These are phyloP conservation scores for Monilinia laxa DNA, from an alignment of 2,329 filamentous ascomycete genomes.

Conservation along the genomic window DNA sequence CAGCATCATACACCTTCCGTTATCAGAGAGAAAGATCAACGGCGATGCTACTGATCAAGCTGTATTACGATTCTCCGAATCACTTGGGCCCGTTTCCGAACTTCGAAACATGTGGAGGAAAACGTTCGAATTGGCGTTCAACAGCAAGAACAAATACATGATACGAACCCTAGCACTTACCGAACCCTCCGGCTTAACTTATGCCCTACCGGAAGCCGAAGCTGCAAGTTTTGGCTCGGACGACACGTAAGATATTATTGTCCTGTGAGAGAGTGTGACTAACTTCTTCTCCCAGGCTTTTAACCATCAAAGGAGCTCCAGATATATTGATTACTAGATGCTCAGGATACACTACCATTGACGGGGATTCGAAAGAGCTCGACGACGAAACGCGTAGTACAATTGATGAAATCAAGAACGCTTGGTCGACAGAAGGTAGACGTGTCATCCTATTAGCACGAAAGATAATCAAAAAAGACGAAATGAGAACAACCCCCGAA, in stretches of 20 bases:
- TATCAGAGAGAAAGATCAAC: slow-evolving; percentile 61
- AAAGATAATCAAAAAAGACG: slow-evolving; percentile 43
- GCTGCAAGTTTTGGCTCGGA: slow-evolving; percentile 20
- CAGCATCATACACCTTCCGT: slow-evolving; percentile 55
- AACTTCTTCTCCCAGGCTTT: slow-evolving; percentile 38
- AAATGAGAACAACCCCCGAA: slow-evolving; percentile 21
- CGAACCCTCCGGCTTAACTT: slow-evolving; percentile 25
- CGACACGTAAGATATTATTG: slow-evolving; percentile 10
- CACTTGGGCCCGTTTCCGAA: slow-evolving; percentile 57
- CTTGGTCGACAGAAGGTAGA: slow-evolving; percentile 65
- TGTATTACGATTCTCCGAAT: slow-evolving; percentile 68
- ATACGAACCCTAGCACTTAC: slow-evolving; percentile 59
- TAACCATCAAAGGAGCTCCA: slow-evolving; percentile 75
- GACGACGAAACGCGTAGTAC: slow-evolving; percentile 45
- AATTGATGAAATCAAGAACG: slow-evolving; percentile 60
- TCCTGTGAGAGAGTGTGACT: not conserved
- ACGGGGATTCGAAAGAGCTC: slow-evolving; percentile 55
- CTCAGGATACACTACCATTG: slow-evolving; percentile 53
- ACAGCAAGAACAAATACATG: slow-evolving; percentile 83
- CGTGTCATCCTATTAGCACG: slow-evolving; percentile 65
- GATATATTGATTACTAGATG: slow-evolving; percentile 68
- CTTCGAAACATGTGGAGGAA: slow-evolving; percentile 62
- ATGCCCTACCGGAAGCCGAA: slow-evolving; percentile 24
- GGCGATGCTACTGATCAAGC: slow-evolving; percentile 76
- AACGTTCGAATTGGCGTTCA: slow-evolving; percentile 68